These are phyloP conservation scores for Tetrapisispora fleetii DNA, from an alignment of 805 yeast species.

Conservation along the genomic window DNA sequence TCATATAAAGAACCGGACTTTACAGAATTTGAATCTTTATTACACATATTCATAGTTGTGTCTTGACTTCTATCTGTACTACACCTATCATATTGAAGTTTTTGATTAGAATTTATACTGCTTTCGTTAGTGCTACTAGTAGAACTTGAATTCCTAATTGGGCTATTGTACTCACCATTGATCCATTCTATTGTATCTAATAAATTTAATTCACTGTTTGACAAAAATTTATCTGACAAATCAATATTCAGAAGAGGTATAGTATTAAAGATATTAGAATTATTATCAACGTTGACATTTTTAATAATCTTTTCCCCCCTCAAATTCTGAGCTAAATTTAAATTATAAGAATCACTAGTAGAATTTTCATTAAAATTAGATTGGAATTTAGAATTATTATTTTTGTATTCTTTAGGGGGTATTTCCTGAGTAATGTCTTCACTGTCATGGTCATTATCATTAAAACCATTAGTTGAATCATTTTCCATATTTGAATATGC, in stretches of 20 bases:
- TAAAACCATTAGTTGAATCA: not conserved
- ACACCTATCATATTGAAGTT: not conserved
- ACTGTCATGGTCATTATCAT: not conserved
- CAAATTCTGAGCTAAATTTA: not conserved
- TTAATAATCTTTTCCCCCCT: not conserved
- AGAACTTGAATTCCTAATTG: not conserved
- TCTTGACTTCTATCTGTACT: not conserved
- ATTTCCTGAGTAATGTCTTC: not conserved
- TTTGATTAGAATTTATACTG: not conserved
- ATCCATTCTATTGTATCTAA: conserved; percentile 20
- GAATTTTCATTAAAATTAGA: not conserved
- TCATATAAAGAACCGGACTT: not conserved
- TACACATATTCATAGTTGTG: not conserved
- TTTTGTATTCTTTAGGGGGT: not conserved
- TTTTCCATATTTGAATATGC: not conserved
- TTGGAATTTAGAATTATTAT: not conserved
- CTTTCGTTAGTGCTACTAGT: not conserved
- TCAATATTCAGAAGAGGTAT: not conserved
- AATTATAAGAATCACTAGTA: not conserved
- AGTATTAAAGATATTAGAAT: not conserved
- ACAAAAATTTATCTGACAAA: not conserved
- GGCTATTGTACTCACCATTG: conserved; percentile 7
- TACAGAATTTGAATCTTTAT: not conserved
- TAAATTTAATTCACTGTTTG: conserved; percentile 12
- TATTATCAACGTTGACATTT: not conserved